These are phyloP conservation scores for Chrysanthemum makinoi DNA, from an alignment of 129 eudicot genomes.

Conservation along the genomic window DNA sequence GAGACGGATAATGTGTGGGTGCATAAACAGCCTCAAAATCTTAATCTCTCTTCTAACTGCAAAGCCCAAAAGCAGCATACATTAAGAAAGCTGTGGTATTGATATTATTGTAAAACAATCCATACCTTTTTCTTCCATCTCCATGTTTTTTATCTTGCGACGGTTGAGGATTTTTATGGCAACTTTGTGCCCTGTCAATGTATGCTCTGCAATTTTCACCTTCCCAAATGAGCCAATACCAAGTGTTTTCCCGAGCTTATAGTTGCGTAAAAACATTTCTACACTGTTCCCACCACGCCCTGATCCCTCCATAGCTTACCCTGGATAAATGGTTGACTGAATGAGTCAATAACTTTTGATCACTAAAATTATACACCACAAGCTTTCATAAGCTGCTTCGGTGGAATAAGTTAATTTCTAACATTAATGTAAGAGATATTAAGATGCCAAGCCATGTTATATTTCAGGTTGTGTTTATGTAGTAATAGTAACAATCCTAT, in stretches of 20 bases:
- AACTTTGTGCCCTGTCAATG: constrained; percentile 75
- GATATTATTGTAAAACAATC: background rate
- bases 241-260: constrained; percentile 86
- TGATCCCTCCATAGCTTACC: constrained; percentile 72
- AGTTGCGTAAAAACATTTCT: constrained; percentile 70
- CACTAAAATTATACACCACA: background rate
- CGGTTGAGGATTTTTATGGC: constrained; percentile 94
- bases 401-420: background rate
- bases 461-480: background rate
- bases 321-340: constrained; percentile 20
- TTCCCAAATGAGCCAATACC: constrained; percentile 97
- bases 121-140: constrained; percentile 92
- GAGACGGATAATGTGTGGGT: constrained; percentile 85
- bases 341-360: background rate
- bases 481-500: background rate
- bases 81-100: constrained; percentile 11
- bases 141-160: constrained; percentile 82
- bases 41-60: constrained; percentile 83
- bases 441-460: background rate
- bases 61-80: constrained; percentile 9
- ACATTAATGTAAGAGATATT: background rate
- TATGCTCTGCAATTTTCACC: constrained; percentile 88
- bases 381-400: constrained; percentile 7
- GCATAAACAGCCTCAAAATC: constrained; percentile 72
- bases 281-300: constrained; percentile 58